These are phyloP conservation scores for Solanum neorickii DNA, from an alignment of 257 asterid genomes.

Conservation along the genomic window DNA sequence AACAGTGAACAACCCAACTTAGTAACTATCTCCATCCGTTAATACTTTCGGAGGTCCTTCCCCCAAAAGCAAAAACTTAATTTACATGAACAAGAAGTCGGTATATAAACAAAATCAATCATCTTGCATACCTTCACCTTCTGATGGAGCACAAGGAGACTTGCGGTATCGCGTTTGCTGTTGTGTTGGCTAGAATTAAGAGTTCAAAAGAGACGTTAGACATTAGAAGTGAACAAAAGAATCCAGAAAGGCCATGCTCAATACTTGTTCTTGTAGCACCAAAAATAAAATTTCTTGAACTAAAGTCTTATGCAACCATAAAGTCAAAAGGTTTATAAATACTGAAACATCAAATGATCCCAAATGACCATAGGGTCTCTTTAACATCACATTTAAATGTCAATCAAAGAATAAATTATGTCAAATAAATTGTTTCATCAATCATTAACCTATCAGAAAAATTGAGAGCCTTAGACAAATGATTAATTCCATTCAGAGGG, in stretches of 20 bases:
- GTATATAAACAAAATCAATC: not conserved
- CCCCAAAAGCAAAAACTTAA: not conserved
- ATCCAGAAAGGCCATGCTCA: not conserved
- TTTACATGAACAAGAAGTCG: not conserved
- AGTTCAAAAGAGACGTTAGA: not conserved
- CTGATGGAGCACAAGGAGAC: constrained; percentile 84
- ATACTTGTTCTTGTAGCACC: not conserved
- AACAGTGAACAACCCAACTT: not conserved
- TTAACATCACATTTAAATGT: not conserved
- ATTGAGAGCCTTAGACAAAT: not conserved
- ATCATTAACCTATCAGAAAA: not conserved
- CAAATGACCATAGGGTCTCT: not conserved
- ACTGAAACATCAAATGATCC: not conserved
- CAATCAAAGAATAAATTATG: not conserved
- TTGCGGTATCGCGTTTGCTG: constrained; percentile 96
- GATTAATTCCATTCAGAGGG: not conserved
- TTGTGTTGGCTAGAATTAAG: constrained; percentile 63
- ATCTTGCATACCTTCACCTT: constrained; percentile 63
- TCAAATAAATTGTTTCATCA: not conserved
- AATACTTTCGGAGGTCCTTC: not conserved
- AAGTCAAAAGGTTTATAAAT: not conserved
- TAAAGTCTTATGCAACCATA: not conserved
- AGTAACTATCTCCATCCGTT: not conserved
- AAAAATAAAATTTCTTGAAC: not conserved
- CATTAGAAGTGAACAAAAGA: not conserved